Base-by-base conservation (phyloP, 352 stramenopile genomes). In the Pythium rhizo-oryzae region DNA sequence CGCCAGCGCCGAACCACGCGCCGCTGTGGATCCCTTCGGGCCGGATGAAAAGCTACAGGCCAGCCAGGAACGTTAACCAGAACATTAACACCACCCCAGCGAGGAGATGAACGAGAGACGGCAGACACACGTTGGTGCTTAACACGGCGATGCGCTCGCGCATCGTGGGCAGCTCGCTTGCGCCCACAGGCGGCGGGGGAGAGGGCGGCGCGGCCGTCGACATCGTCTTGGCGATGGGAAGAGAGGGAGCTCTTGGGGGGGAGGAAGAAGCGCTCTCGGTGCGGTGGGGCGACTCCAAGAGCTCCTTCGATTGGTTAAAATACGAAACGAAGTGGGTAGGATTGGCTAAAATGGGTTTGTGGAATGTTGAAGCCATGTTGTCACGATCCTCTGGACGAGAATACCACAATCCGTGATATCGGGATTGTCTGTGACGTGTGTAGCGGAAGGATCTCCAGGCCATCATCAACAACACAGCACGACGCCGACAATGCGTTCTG, bases 1-100 rank as follows among this genome's bases (percentile, higher is more conserved):
- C 87, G n/a, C 87, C 84, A 9, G 62, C 52, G 47, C 79, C 69
- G 58, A 93, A 88, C 85, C 85, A 93, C 41, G 78, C 67, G 39
- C 84, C 80, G 58, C 84, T 91, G 77, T 92, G 83, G 67, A 94
- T 92, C 39, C 81, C 80, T 56, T 90, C 82, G 8, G 87, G 87
- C 1, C 87, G 83, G 33, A 84, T 79, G 46, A 94, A 93, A 62
- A 91, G 89, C 81, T 94, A 69, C 57, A 6, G 28, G 28, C 28
- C 28, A 33, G n/a, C n/a, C n/a, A n/a, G n/a, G n/a, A n/a, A n/a
- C n/a, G n/a, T n/a, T n/a, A n/a, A n/a, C n/a, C n/a, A n/a, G 5
- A 47, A 19, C 2, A n/a, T 47, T n/a, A 33, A 12, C 7, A 1
- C 56, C 8, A 11, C 37, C 2, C 33, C 47, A 44, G 15, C 21